phyloP scores from a whole-genome alignment of 2,329 filamentous ascomycete genomes.

The Trematosphaeria pertusa region DNA sequence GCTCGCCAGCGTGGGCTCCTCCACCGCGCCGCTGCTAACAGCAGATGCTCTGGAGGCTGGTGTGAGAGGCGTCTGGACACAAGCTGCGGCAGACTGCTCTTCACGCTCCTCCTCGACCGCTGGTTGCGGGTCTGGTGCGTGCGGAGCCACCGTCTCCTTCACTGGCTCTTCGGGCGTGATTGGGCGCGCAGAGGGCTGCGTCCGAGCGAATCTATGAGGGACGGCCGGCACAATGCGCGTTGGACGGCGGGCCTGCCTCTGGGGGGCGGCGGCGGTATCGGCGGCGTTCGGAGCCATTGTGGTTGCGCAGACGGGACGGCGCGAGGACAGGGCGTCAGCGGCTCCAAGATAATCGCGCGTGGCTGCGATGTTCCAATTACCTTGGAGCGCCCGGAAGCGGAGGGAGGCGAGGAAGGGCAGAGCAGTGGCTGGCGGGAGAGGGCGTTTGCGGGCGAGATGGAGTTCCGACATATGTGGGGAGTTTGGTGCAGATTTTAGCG shows the following conservation, averaged over 20 bases:
- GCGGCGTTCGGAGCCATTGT: constrained; percentile 38
- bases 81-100: constrained; percentile 16
- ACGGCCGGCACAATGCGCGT: constrained; percentile 48
- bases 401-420: constrained; percentile 18
- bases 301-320: constrained; percentile 7
- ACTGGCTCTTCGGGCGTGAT: constrained; percentile 37
- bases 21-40: constrained; percentile 16
- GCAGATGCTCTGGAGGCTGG: constrained; percentile 36
- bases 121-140: constrained; percentile 21
- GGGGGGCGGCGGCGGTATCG: constrained; percentile 30
- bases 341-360: constrained; percentile 52
- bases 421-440: constrained; percentile 21
- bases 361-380: constrained; percentile 44
- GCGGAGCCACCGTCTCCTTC: constrained; percentile 24
- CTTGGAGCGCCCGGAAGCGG: constrained; percentile 47
- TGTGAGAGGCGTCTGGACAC: constrained; percentile 32
- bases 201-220: constrained; percentile 42
- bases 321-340: constrained; percentile 31
- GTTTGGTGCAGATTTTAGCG: constrained; percentile 3
- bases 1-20: constrained; percentile 17
- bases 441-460: constrained; percentile 16
- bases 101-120: constrained; percentile 18
- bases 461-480: constrained; percentile 19
- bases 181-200: constrained; percentile 30
- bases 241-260: constrained; percentile 34